Evolutionary conservation across 2,329 filamentous ascomycete species (phyloP), one percentile per base, ranked within the genome.

Genomic region (Sporothrix pallida): DNA sequence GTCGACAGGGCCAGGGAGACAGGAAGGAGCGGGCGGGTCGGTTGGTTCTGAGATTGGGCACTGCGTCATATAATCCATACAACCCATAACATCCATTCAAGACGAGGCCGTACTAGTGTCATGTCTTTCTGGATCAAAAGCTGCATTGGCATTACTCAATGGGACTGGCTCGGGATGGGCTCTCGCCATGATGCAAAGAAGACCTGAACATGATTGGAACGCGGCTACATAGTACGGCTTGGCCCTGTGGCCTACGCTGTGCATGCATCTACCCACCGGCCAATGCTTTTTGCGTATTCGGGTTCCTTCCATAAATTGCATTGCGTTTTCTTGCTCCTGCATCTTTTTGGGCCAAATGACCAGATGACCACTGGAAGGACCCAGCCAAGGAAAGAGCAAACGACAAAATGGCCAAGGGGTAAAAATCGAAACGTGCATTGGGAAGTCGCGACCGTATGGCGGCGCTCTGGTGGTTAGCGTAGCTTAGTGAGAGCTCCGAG

Each of bases 81-180:
- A 54, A 20, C 52, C 17, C 52, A 54, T 20, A 54, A 15, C 15
- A 52, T 17, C 50, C 50, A 7, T 23, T 65, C 7, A 37, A 60
- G 46, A 58, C 5, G 50, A 46, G 68, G 31, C 31, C 31, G 9
- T 44, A 42, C 50, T 58, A 70, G 68, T 48, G 68, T 26, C 67
- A 70, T 46, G 37, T 48, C 20, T 70, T 50, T 37, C 15, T 70
- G 68, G 52, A n/a, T 52, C 67, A 31, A 23, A 48, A n/a, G n/a
- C 2, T 37, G 31, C 26, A 56, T 70, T 56, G 48, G 67, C 68
- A 70, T 60, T 58, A 70, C 50, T 70, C 52, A 58, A 70, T 70
- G 37, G 52, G 67, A 10, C n/a, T 42, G 31, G 67, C 5, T 31
- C 48, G 52, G 65, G 23, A 23, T 13, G 65, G 44, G 31, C 31